A percentile compares a stretch with the other conserved stretches of the same genome.
phyloP scores from a whole-genome alignment of 768 basidiomycete species.

The Termitomyces sp. region DNA sequence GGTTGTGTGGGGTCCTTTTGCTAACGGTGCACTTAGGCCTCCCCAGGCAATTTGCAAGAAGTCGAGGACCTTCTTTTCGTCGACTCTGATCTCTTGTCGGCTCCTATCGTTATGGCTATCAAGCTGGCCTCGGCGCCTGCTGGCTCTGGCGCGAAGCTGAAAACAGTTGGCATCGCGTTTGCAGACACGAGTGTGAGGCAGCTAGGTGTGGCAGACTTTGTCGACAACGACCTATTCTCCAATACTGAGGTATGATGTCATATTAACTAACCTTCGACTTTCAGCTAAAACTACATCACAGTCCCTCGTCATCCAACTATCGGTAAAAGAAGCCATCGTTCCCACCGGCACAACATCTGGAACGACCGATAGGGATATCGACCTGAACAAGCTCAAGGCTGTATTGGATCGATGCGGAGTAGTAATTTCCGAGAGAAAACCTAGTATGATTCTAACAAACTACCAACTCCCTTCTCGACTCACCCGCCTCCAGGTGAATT shows the following conservation, averaged over 20 bases:
- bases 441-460: constrained; percentile 47
- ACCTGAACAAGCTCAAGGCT: constrained; percentile 80
- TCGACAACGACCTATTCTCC: constrained; percentile 93
- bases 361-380: constrained; percentile 78
- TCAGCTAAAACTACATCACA: constrained; percentile 26
- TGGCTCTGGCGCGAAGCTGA: constrained; percentile 57
- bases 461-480: not conserved
- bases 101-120: constrained; percentile 89
- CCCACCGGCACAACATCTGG: constrained; percentile 70
- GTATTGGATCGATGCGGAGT: constrained; percentile 90
- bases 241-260: constrained; percentile 80
- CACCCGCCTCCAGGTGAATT: constrained; percentile 67
- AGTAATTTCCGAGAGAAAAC: constrained; percentile 86
- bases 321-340: constrained; percentile 94
- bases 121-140: constrained; percentile 61
- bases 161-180: constrained; percentile 83
- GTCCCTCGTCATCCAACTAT: constrained; percentile 94
- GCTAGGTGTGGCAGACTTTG: constrained; percentile 87
- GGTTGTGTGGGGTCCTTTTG: not conserved
- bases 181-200: constrained; percentile 85
- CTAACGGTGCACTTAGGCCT: constrained; percentile 32
- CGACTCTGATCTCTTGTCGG: constrained; percentile 73
- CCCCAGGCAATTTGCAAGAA: constrained; percentile 63
- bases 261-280: not conserved
- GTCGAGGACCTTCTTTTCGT: constrained; percentile 86